Base-by-base conservation (phyloP, 2,329 filamentous ascomycete species). In the Epichloe sp. region DNA sequence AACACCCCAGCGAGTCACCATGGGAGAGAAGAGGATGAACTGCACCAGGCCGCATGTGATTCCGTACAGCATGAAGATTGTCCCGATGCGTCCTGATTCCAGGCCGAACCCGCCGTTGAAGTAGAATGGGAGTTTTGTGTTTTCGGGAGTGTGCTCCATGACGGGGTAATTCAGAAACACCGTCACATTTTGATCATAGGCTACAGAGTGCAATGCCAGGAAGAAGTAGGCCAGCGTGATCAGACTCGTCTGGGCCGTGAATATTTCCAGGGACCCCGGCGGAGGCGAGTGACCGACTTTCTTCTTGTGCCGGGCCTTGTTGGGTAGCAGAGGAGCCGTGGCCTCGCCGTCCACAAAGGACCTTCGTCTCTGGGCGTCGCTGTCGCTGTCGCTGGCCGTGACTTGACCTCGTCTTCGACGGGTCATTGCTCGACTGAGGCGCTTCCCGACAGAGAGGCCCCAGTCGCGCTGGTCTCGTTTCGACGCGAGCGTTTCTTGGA, bases 171-270 rank as follows among this genome's bases (percentile, higher is more conserved):
- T 86, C 60, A 96, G 77, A 65, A 95, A 95, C 1, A 96, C 88
- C 3, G 89, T 86, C 1, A 97, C 78, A 2, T 91, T 75, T 62
- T 95, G 89, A 66, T 97, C 91, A 62, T 83, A 96, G 1, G 88
- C 83, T 40, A 94, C 81, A 0, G 81, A 83, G 66, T 95, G 89
- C 47, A 94, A 76, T 0, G 88, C 86, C 17, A 97, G 74, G 47
- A 93, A 74, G 1, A 85, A 85, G 66, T 97, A 96, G 0, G 83
- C 77, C 2, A 87, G 55, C 1, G 97, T 73, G 56, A 90, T 86
- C 51, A 93, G 74, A 35, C 77, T 74, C 0, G 87, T 86, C 65
- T 95, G 88, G 1, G 72, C 73, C 0, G 81, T 84, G 58, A 95
- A 83, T 6, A 93, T 82, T 54, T 88, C 80, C 11, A 64, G 66